Evolutionary conservation across 1,284 basidiomycete species (phyloP).

Genomic region (Ganoderma sp.): DNA sequence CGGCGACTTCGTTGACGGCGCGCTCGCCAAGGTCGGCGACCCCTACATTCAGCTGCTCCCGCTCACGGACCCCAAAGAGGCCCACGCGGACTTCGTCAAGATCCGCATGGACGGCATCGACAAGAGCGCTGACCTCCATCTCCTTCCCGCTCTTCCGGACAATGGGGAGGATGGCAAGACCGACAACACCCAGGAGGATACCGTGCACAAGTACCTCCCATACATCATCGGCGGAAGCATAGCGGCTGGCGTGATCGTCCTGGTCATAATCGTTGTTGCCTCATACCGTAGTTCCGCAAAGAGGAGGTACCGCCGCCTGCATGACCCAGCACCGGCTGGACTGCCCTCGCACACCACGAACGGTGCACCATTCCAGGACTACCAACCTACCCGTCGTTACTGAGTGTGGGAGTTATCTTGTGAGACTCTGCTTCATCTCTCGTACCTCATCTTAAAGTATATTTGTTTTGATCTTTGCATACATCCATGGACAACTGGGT

Average conservation of each 20-base stretch:
- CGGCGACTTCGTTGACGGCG: conserved; percentile 58
- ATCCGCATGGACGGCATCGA: conserved; percentile 56
- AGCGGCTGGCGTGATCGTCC: conserved; percentile 34
- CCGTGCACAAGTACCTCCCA: conserved; percentile 39
- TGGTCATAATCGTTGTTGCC: conserved; percentile 32
- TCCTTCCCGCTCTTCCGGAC: conserved; percentile 53
- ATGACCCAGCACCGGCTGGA: conserved; percentile 41
- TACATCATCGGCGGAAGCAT: conserved; percentile 42
- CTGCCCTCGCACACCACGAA: conserved; percentile 26
- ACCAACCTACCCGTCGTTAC: conserved; percentile 39
- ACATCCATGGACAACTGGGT: conserved; percentile 15
- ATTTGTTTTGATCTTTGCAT: conserved; percentile 11
- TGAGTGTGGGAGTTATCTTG: conserved; percentile 16
- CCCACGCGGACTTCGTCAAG: conserved; percentile 60
- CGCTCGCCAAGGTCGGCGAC: conserved; percentile 40
- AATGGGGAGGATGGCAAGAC: conserved; percentile 24
- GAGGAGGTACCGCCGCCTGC: conserved; percentile 39
- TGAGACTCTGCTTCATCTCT: conserved; percentile 11
- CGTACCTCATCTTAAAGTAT: neutral
- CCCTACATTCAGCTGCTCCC: conserved; percentile 71
- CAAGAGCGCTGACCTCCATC: conserved; percentile 49
- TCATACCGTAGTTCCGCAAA: conserved; percentile 44
- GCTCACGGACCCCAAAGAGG: conserved; percentile 46
- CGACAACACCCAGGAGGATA: conserved; percentile 25
- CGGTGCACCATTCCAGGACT: conserved; percentile 41